phyloP scores from a whole-genome alignment of 83 land plant species.

The Thuja plicata region DNA sequence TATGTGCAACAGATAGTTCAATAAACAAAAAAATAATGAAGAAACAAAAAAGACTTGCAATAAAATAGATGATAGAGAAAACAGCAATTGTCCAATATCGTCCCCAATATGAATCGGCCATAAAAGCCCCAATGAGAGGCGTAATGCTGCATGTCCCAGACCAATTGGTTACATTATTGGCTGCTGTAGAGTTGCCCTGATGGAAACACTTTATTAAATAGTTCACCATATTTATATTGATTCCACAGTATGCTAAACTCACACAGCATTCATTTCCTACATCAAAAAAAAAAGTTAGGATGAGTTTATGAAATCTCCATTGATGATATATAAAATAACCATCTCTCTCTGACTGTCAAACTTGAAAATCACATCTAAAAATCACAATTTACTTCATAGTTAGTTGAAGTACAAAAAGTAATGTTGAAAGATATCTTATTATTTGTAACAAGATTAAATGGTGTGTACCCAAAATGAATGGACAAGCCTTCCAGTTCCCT shows the following conservation, averaged over 20 bases:
- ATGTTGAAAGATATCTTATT: background rate
- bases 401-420: constrained; percentile 4
- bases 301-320: background rate
- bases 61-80: constrained; percentile 55
- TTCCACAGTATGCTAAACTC: constrained; percentile 59
- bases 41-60: constrained; percentile 30
- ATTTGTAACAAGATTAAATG: background rate
- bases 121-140: constrained; percentile 68
- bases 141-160: constrained; percentile 69
- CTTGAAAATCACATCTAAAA: background rate
- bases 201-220: constrained; percentile 38
- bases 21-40: background rate
- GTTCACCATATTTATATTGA: constrained; percentile 40
- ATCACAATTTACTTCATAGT: background rate
- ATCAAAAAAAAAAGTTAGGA: background rate
- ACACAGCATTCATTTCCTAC: constrained; percentile 58
- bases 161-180: constrained; percentile 68
- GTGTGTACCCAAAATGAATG: constrained; percentile 64
- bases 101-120: constrained; percentile 74
- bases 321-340: background rate
- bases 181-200: constrained; percentile 42
- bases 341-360: background rate
- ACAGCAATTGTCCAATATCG: constrained; percentile 61
- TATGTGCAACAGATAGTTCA: background rate
- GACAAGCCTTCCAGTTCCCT: constrained; percentile 89